These are phyloP conservation scores for Phanerochaete carnosa DNA, from an alignment of 768 basidiomycete species.

Conservation along the genomic window DNA sequence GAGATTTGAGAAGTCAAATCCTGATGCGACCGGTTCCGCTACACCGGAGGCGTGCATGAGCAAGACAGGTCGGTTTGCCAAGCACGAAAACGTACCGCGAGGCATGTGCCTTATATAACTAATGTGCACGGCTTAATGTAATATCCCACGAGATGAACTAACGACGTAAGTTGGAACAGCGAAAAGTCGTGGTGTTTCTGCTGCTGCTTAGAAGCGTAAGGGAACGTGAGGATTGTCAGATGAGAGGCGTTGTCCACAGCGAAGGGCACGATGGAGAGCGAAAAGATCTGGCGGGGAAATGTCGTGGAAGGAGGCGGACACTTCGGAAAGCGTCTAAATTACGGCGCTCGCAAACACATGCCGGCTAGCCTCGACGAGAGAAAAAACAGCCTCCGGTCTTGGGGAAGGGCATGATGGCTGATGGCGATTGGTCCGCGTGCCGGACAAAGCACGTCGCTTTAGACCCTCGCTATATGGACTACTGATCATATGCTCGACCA, in stretches of 20 bases:
- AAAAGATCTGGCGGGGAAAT: neutral
- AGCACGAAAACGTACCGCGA: neutral
- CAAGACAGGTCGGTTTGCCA: constrained; percentile 9
- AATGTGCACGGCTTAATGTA: neutral
- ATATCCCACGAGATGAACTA: neutral
- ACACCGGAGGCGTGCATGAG: neutral
- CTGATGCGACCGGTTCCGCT: neutral
- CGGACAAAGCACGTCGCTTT: neutral
- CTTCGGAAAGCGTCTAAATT: constrained; percentile 3
- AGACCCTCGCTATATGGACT: neutral
- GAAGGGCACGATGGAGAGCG: neutral
- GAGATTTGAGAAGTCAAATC: constrained; percentile 15
- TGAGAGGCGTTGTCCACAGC: neutral
- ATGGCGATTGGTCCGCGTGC: neutral
- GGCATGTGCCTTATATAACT: neutral
- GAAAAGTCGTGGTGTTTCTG: neutral
- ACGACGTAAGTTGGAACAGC: neutral
- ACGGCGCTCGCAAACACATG: constrained; percentile 8
- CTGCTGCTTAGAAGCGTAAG: neutral
- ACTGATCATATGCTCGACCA: neutral
- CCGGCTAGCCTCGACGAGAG: constrained; percentile 6
- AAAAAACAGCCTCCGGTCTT: neutral
- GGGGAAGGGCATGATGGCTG: neutral
- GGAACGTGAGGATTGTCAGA: neutral
- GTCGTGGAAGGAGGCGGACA: constrained; percentile 1